phyloP scores from a whole-genome alignment of 2,329 filamentous ascomycete genomes.

The Penicillium sp. region DNA sequence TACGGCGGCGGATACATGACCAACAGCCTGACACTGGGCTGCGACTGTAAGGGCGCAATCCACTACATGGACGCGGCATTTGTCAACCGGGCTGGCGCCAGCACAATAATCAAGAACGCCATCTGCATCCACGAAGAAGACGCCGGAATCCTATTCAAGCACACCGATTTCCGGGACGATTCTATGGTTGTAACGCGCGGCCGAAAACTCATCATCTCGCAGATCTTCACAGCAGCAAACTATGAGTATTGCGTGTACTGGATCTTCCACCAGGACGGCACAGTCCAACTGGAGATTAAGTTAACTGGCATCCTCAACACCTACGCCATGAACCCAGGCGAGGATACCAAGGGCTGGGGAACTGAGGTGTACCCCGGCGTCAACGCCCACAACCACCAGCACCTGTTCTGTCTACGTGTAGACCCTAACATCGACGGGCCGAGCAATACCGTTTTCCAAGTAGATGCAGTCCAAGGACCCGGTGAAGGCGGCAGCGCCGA shows the following conservation, averaged over 20 bases:
- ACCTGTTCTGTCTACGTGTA: constrained; percentile 86
- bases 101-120: constrained; percentile 83
- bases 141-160: constrained; percentile 87
- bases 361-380: constrained; percentile 88
- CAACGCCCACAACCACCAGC: constrained; percentile 94
- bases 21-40: constrained; percentile 47
- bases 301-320: constrained; percentile 92
- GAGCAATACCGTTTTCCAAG: constrained; percentile 80
- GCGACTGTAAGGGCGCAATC: constrained; percentile 58
- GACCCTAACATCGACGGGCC: constrained; percentile 85
- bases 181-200: constrained; percentile 82
- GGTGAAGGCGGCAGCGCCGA: constrained; percentile 75
- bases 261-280: constrained; percentile 91
- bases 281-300: constrained; percentile 86
- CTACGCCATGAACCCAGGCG: constrained; percentile 73
- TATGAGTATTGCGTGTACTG: constrained; percentile 90
- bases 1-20: constrained; percentile 51
- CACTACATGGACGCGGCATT: constrained; percentile 89
- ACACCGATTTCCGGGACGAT: constrained; percentile 89
- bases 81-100: constrained; percentile 71
- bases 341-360: constrained; percentile 83
- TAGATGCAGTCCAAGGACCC: constrained; percentile 68
- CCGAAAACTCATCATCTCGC: constrained; percentile 80
- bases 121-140: constrained; percentile 97
- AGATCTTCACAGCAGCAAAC: constrained; percentile 93